These are phyloP conservation scores for Penicillium verhagenii DNA, from an alignment of 495 filamentous ascomycete species.

Conservation along the genomic window DNA sequence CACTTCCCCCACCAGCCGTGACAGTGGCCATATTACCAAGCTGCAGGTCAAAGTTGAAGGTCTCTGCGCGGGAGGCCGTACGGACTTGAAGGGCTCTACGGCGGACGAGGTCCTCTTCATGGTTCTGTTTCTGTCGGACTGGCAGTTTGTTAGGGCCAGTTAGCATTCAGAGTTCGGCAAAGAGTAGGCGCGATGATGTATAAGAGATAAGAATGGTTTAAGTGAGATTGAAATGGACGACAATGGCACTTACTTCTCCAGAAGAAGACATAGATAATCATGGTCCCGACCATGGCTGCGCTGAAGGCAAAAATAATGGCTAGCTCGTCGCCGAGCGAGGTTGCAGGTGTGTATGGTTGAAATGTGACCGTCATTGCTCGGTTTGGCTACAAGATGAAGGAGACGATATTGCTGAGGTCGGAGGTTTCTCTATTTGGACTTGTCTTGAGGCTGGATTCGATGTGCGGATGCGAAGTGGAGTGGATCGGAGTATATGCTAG, in stretches of 20 bases:
- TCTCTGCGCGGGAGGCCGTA: slow-evolving; percentile 7
- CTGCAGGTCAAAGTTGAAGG: neutral
- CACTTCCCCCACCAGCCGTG: slow-evolving; percentile 6
- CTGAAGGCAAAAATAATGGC: slow-evolving; percentile 47
- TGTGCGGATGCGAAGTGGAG: too few relatives aligned
- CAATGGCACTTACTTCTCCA: slow-evolving; percentile 39
- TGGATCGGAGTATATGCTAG: too few relatives aligned
- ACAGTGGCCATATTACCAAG: slow-evolving; percentile 16
- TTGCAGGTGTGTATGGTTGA: slow-evolving; percentile 31
- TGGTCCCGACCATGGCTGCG: slow-evolving; percentile 34
- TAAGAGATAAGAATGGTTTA: too few relatives aligned
- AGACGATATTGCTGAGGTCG: neutral
- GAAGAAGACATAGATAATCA: slow-evolving; percentile 35
- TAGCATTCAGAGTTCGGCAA: neutral
- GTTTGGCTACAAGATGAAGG: neutral
- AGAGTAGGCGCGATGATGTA: too few relatives aligned
- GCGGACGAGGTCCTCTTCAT: slow-evolving; percentile 31
- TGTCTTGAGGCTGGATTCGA: neutral
- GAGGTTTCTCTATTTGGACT: neutral
- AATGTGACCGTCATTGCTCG: slow-evolving; percentile 8
- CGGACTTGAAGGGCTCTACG: slow-evolving; percentile 33
- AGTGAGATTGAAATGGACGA: neutral
- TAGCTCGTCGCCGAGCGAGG: slow-evolving; percentile 38
- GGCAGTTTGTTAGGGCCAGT: neutral
- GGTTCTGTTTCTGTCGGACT: slow-evolving; percentile 26